These are phyloP conservation scores for Dothidotthia symphoricarpi DNA, from an alignment of 2,329 filamentous ascomycete genomes.

Conservation along the genomic window DNA sequence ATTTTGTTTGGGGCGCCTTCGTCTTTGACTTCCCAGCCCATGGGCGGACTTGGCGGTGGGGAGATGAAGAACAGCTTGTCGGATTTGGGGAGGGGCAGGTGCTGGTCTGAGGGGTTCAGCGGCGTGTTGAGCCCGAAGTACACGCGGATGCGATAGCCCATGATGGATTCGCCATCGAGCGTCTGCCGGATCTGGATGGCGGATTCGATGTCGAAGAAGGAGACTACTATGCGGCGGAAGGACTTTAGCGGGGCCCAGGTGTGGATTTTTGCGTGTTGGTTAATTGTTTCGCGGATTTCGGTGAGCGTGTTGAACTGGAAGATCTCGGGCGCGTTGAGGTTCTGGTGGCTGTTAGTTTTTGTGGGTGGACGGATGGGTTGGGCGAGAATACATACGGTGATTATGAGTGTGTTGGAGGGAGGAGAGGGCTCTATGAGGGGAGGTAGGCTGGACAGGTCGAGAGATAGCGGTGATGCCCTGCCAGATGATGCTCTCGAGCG, in stretches of 20 bases:
- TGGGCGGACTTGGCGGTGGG: constrained; percentile 62
- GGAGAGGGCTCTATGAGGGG: constrained; percentile 68
- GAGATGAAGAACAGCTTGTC: constrained; percentile 66
- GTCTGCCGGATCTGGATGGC: constrained; percentile 69
- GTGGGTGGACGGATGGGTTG: neutral
- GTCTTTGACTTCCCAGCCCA: constrained; percentile 63
- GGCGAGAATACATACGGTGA: constrained; percentile 55
- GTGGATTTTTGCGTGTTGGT: constrained; percentile 68
- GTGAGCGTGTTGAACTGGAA: constrained; percentile 73
- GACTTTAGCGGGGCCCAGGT: constrained; percentile 79
- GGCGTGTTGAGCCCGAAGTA: constrained; percentile 43
- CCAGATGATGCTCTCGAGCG: constrained; percentile 39
- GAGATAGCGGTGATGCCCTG: constrained; percentile 56
- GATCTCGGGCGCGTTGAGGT: constrained; percentile 69
- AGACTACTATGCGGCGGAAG: constrained; percentile 77
- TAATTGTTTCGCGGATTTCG: constrained; percentile 69
- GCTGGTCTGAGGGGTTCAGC: constrained; percentile 41
- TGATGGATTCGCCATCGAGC: constrained; percentile 71
- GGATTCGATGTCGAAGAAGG: constrained; percentile 68
- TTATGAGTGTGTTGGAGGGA: constrained; percentile 78
- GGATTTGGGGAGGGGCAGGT: constrained; percentile 51
- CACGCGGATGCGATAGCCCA: constrained; percentile 57
- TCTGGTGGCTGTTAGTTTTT: constrained; percentile 43
- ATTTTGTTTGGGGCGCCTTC: constrained; percentile 66
- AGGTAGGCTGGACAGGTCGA: constrained; percentile 73